Base-by-base conservation (phyloP, 208 protist genomes). In the Leishmania turanica region DNA sequence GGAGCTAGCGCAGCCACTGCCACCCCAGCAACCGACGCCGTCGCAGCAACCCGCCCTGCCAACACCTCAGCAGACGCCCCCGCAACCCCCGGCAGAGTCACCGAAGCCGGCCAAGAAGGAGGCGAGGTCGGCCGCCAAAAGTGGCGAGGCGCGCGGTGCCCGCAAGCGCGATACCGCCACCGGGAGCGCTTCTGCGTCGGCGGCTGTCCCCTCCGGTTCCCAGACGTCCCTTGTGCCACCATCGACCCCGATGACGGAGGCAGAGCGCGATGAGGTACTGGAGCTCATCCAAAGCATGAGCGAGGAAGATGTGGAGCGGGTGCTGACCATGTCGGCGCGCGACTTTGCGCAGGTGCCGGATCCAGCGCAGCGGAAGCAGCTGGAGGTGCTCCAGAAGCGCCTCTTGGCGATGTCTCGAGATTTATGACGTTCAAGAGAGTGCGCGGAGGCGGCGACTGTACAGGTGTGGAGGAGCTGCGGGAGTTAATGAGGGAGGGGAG, bases 281-380 rank as follows among this genome's bases (percentile, higher is more conserved):
- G 83, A 92, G 79, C 88, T 96, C 53, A 91, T 97, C 24, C 81
- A 88, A 19, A 88, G 83, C 65, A 91, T 97, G 81, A 94, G 88
- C 75, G 91, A 96, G 76, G 90, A 92, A 49, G 95, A 97, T 27
- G 89, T 96, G 34, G 90, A 95, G 75, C 87, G 90, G 19, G 91
- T 97, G 49, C 70, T 92, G 21, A 85, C 79, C 2, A 89, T 97
- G 88, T 93, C 89, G 8, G 87, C 90, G 62, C 87, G 62, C 37
- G 92, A 96, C 66, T 83, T 97, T 17, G 89, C 88, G 17, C 78
- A 84, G 76, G 89, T 96, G 64, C 80, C 91, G 4, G 91, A 96
- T 64, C 62, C 80, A 70, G 87, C 65, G 21, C 88, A 95, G 78
- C 89, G 92, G 47, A 69, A 89, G 77, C 94, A 97, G 79, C 82